Evolutionary conservation across 2,329 filamentous ascomycete genomes (phyloP).

Genomic region (Rhytidhysteron rufulum): DNA sequence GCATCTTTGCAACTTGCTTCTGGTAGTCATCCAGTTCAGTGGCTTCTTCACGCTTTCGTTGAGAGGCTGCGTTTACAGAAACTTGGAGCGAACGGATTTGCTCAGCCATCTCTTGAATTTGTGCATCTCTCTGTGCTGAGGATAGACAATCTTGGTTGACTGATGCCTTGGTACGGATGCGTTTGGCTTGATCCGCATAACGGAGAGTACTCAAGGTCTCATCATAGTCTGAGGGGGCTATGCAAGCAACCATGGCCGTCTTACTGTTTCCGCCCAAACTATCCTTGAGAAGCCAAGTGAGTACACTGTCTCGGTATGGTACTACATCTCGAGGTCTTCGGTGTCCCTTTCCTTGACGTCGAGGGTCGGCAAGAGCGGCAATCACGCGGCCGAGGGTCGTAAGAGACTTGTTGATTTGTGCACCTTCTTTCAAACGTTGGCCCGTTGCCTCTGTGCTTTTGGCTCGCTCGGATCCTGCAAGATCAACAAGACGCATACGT

Average conservation of each 20-base stretch:
- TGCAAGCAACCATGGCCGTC: constrained; percentile 98
- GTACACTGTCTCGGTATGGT: constrained; percentile 85
- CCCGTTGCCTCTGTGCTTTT: constrained; percentile 95
- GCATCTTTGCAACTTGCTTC: constrained; percentile 81
- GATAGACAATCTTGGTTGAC: constrained; percentile 96
- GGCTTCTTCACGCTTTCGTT: constrained; percentile 73
- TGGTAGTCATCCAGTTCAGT: constrained; percentile 94
- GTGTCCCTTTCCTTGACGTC: constrained; percentile 42
- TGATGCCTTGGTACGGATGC: constrained; percentile 87
- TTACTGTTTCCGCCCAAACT: constrained; percentile 95
- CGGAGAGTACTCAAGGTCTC: constrained; percentile 94
- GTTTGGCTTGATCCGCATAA: constrained; percentile 96
- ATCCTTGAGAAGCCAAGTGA: constrained; percentile 89
- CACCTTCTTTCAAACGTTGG: constrained; percentile 83
- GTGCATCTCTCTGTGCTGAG: constrained; percentile 86
- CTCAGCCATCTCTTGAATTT: constrained; percentile 91
- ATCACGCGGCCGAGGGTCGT: constrained; percentile 95
- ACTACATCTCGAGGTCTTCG: constrained; percentile 61
- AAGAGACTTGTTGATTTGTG: constrained; percentile 98
- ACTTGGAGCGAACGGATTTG: constrained; percentile 86
- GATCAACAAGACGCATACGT: constrained; percentile 88
- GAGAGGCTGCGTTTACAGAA: constrained; percentile 56
- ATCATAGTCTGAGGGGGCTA: constrained; percentile 92
- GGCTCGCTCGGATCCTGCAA: constrained; percentile 91
- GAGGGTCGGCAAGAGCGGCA: constrained; percentile 75